Conservation (phyloP, 176 grass and related monocot genomes). For the sorghum (Sorghum bicolor) region Sorghum_bicolor_NCBIv3 NC_012870.2:56865501-56866000, state of each 20-base stretch:
- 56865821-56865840: conserved; percentile 92
- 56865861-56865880: conserved; percentile 98
- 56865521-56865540: conserved; percentile 77
- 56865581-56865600: background rate
- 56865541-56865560: conserved; percentile 91
- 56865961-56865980: conserved; percentile 78
- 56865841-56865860: conserved; percentile 95
- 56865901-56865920: conserved; percentile 89
- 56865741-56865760: conserved; percentile 93
- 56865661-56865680: conserved; percentile 89
- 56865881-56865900: conserved; percentile 94
- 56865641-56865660: conserved; percentile 42
- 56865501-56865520: conserved; percentile 92
- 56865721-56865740: conserved; percentile 93
- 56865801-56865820: conserved; percentile 93
- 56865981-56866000: conserved; percentile 53
- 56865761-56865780: conserved; percentile 91
- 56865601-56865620: background rate
- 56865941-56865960: conserved; percentile 76
- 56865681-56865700: conserved; percentile 88
- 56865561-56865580: conserved; percentile 70
- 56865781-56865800: conserved; percentile 97
- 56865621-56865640: conserved; percentile 6
- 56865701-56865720: conserved; percentile 96
- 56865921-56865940: conserved; percentile 95